These are phyloP conservation scores for Leccinum truebloodii DNA, from an alignment of 768 basidiomycete genomes.

Conservation along the genomic window DNA sequence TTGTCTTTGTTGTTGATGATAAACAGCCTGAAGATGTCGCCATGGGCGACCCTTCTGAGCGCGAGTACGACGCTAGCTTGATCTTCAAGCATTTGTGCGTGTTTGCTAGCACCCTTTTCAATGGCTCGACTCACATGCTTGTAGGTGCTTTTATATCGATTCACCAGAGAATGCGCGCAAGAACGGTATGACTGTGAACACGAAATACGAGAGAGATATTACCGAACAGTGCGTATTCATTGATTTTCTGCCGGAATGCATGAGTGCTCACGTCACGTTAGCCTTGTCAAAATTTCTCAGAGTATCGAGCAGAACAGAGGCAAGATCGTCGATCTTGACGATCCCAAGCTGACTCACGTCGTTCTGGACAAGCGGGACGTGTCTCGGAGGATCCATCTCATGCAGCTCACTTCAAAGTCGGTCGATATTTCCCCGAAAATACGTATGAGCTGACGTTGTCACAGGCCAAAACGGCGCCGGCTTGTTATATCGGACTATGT, in stretches of 20 bases:
- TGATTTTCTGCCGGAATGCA: background rate
- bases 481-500: slow-evolving; percentile 80
- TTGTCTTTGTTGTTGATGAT: slow-evolving; percentile 1
- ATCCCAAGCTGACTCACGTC: slow-evolving; percentile 85
- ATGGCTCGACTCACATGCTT: background rate
- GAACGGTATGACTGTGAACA: slow-evolving; percentile 60
- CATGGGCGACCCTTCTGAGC: slow-evolving; percentile 64
- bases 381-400: slow-evolving; percentile 68
- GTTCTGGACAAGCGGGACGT: slow-evolving; percentile 82
- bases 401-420: slow-evolving; percentile 71
- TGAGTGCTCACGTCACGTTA: slow-evolving; percentile 28
- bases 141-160: slow-evolving; percentile 88
- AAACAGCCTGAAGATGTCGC: slow-evolving; percentile 41
- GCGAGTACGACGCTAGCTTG: slow-evolving; percentile 74
- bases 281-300: slow-evolving; percentile 53
- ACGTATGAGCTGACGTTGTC: slow-evolving; percentile 14
- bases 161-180: slow-evolving; percentile 67
- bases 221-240: slow-evolving; percentile 47
- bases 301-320: slow-evolving; percentile 74
- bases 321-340: slow-evolving; percentile 62
- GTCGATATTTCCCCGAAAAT: slow-evolving; percentile 23
- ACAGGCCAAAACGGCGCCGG: slow-evolving; percentile 78
- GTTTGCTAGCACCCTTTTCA: background rate
- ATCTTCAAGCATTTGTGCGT: slow-evolving; percentile 86
- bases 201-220: slow-evolving; percentile 54